Base-by-base conservation (phyloP, 106 monocot genomes). In the Xerophyta viscosa region DNA sequence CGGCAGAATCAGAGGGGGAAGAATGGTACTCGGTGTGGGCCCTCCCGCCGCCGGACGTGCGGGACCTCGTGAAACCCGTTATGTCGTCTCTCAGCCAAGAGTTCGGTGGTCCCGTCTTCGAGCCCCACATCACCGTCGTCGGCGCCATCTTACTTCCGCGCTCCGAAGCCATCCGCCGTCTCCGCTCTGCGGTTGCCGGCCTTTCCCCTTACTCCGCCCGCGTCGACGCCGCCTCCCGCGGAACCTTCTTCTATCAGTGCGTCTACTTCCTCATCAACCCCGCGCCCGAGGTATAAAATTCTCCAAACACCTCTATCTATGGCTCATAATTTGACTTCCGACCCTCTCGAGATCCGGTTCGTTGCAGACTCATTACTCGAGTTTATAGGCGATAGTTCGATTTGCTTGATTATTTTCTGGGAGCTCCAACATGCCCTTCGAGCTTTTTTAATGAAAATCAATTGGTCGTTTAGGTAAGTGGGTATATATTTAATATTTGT, bases 41-140 rank as follows among this genome's bases (percentile, higher is more conserved):
- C 18, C 19, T 89, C 8, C 90, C 86, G 20, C 77, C 86, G 48
- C 68, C 72, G 23, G 75, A 63, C 33, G 74, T 86, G 12, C 24
- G 71, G 14, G 14, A 26, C 37, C 79, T 79, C 7, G 59, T 98
- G 54, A 79, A 75, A 66, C 29, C 23, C 27, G 52, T 98, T 20
- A 98, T 90, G 90, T 52, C 59, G 9, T 36, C 70, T 47, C 82
- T 98, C 57, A 75, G 82, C 2, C 62, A 73, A n/a, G 98, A 86
- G 28, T 77, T 82, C 71, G 86, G 65, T 36, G 89, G 86, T 28
- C 96, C 96, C 8, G 63, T 33, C 11, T 90, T 90, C 86, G 79
- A 98, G 8, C 96, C 96, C 9, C 96, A 98, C 77, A 66, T 90
- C 66, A 98, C 98, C 61, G 69, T 90, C 52, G 89, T 89, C 39